Base-by-base conservation (phyloP, 805 yeast species). In the Wickerhamomyces rabaulensis region DNA sequence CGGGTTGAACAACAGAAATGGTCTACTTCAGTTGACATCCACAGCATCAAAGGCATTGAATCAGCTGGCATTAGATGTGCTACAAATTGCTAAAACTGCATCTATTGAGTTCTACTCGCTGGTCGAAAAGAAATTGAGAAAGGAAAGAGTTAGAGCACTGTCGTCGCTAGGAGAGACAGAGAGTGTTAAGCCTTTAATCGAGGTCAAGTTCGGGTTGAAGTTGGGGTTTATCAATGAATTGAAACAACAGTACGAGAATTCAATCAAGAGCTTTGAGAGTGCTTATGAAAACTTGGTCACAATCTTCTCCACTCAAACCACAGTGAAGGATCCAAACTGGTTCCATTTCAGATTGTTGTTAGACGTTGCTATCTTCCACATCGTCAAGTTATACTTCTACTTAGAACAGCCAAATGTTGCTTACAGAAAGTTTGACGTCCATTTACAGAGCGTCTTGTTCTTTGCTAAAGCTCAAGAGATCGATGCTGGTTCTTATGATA, bases 331-430 rank as follows among this genome's bases (percentile, higher is more conserved):
- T 23, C 47, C 51, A 6, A 50, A 55, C 4, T 78, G 82, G 80
- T 49, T 53, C 4, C 71, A 77, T 37, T 62, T 75, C 33, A 60
- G 87, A 39, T 56, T 59, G 9, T 62, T 84, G 41, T 60, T 85
- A 6, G 95, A 88, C 57, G 60, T 79, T 4, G 57, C 78, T 6
- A 82, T 84, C 0, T 70, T 84, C 43, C 86, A 84, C 54, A 79
- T 87, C 9, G 76, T 78, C 8, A 73, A 85, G 51, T 68, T 80
- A 1, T 76, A 80, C 53, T 68, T 87, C 22, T 79, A 84, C 13
- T 48, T 78, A 13, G 85, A 78, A 38, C 79, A 77, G 50, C 74
- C 84, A 1, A 70, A 80, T 35, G 54, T 70, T 41, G 87, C 91
- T 0, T 77, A 79, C 54, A 69, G 74, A 48, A 84, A 81, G 59